Conservation (phyloP, 495 filamentous ascomycete genomes). For the Trichocladium antarcticum region DNA sequence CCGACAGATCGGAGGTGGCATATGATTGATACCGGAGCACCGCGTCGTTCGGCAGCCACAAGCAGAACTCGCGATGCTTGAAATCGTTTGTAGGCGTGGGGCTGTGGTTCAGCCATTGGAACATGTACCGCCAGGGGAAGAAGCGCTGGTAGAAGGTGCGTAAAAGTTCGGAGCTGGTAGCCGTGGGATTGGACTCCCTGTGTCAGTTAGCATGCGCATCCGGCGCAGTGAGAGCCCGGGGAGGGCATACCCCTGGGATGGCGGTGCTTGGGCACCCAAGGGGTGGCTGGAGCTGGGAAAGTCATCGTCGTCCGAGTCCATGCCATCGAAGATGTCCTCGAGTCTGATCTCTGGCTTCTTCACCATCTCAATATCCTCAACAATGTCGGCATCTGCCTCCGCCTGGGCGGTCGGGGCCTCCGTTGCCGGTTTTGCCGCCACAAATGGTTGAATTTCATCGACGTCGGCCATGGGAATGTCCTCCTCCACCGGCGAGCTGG, state of each 20-base stretch:
- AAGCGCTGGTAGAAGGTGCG: constrained; percentile 88
- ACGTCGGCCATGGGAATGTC: constrained; percentile 16
- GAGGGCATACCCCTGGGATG: constrained; percentile 24
- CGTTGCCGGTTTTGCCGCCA: background rate
- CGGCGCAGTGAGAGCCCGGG: background rate
- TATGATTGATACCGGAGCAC: constrained; percentile 92
- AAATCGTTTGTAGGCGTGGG: constrained; percentile 78
- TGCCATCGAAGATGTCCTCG: constrained; percentile 70
- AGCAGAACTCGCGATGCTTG: constrained; percentile 84
- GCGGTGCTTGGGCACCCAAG: constrained; percentile 17
- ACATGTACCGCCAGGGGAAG: constrained; percentile 89
- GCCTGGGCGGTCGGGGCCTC: background rate
- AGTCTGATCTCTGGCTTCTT: constrained; percentile 49
- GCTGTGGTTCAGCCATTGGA: constrained; percentile 97
- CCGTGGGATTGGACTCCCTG: constrained; percentile 19
- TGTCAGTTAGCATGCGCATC: constrained; percentile 4
- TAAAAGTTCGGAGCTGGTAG: constrained; percentile 71
- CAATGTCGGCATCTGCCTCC: background rate
- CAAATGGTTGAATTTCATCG: background rate
- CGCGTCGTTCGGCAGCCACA: constrained; percentile 79
- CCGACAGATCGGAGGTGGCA: constrained; percentile 69
- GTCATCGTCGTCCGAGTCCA: constrained; percentile 70
- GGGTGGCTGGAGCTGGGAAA: constrained; percentile 45
- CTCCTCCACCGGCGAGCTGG: constrained; percentile 2
- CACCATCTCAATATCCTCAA: constrained; percentile 13